Percentiles rank a stretch among this genome's conserved stretches.
Conservation (phyloP, 2,329 filamentous ascomycete species). For the Metarhizium guizhouense region DNA sequence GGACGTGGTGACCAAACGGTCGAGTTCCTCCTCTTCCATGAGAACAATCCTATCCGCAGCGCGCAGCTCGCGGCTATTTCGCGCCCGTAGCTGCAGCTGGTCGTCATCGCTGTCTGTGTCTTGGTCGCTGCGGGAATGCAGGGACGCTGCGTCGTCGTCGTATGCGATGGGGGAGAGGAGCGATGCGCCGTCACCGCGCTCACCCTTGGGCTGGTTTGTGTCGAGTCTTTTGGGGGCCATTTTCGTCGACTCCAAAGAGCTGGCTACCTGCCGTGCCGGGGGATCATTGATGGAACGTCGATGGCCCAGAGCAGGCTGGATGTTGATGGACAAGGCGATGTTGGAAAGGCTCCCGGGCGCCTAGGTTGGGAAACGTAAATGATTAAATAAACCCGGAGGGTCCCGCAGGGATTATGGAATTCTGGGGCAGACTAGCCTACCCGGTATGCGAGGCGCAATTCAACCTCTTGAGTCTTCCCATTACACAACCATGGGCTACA, state of each 20-base stretch:
- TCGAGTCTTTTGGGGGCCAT: slow-evolving; percentile 14
- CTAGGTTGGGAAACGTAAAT: background rate
- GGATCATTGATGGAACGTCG: background rate
- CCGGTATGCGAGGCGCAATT: too few species aligned
- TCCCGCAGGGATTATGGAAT: background rate
- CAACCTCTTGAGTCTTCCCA: too few species aligned
- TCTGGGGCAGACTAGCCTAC: background rate
- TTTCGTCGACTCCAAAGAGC: slow-evolving; percentile 1
- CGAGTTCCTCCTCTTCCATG: slow-evolving; percentile 66
- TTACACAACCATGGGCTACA: too few species aligned
- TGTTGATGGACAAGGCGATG: background rate
- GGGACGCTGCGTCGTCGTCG: slow-evolving; percentile 60
- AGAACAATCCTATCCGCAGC: slow-evolving; percentile 62
- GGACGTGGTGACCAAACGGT: slow-evolving; percentile 47
- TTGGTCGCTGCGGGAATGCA: slow-evolving; percentile 60
- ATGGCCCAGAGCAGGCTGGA: background rate
- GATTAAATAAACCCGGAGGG: too few species aligned
- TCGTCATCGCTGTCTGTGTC: slow-evolving; percentile 73
- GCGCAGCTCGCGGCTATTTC: slow-evolving; percentile 61
- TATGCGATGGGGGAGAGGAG: slow-evolving; percentile 56
- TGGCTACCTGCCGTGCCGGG: background rate
- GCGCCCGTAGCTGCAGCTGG: slow-evolving; percentile 53
- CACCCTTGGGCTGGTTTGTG: slow-evolving; percentile 11
- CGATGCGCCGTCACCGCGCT: slow-evolving; percentile 26
- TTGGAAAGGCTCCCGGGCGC: background rate